phyloP scores from a whole-genome alignment of 176 grass and related monocot genomes.

The Oryza officinalis region DNA sequence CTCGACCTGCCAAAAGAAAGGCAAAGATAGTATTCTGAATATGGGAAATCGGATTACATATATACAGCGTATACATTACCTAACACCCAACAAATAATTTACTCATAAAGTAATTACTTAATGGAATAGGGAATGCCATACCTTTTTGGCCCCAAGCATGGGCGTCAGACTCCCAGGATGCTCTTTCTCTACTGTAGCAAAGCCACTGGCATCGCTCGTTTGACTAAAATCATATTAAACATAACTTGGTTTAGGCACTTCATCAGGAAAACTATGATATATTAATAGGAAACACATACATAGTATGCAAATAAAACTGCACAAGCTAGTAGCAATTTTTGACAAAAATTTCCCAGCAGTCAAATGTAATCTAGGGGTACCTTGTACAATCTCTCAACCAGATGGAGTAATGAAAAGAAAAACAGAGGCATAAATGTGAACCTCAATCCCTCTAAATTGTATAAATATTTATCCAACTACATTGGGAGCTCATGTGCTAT shows the following conservation, averaged over 20 bases:
- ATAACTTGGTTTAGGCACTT: conserved; percentile 29
- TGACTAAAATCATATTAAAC: conserved; percentile 50
- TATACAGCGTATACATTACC: not conserved
- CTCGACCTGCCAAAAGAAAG: conserved; percentile 54
- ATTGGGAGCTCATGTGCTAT: not conserved
- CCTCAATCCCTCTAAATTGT: not conserved
- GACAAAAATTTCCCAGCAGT: not conserved
- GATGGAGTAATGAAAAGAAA: not conserved
- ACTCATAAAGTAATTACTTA: conserved; percentile 21
- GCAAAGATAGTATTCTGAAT: not conserved
- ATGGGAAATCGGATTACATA: not conserved
- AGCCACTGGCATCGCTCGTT: conserved; percentile 70
- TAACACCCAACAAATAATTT: not conserved
- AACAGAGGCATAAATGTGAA: not conserved
- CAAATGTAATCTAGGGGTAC: not conserved
- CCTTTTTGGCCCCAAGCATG: conserved; percentile 84
- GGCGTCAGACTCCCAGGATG: conserved; percentile 72
- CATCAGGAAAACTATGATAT: not conserved
- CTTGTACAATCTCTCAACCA: not conserved
- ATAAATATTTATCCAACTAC: not conserved
- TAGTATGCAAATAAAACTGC: not conserved
- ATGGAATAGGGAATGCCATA: conserved; percentile 22
- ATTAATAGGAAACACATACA: not conserved
- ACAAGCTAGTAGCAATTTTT: not conserved
- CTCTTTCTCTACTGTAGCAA: conserved; percentile 79